Evolutionary conservation across 1,139 yeast genomes (phyloP).

Genomic region (Insectozyma bohioensis): DNA sequence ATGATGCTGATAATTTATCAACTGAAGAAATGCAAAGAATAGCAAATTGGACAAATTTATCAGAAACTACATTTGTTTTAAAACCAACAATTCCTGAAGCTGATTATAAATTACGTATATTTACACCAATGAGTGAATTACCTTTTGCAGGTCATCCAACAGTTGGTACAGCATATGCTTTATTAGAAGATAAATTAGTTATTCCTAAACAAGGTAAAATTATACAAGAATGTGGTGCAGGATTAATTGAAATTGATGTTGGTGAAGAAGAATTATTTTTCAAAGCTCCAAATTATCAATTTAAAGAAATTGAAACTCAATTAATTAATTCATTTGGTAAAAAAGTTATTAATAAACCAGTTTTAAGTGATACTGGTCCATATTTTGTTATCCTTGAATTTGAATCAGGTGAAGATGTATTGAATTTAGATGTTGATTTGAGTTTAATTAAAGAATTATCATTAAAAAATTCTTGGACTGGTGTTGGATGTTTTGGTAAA

Average conservation of each 20-base stretch:
- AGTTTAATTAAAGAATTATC: slow-evolving; percentile 19
- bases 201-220: slow-evolving; percentile 25
- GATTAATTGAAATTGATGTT: slow-evolving; percentile 33
- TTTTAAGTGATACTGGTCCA: slow-evolving; percentile 15
- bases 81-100: slow-evolving; percentile 34
- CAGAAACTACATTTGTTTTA: slow-evolving; percentile 53
- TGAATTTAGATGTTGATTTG: slow-evolving; percentile 28
- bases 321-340: slow-evolving; percentile 19
- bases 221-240: slow-evolving; percentile 45
- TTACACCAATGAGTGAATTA: slow-evolving; percentile 44
- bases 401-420: slow-evolving; percentile 26
- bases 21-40: slow-evolving; percentile 42
- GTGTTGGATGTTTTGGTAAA: slow-evolving; percentile 38
- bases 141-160: slow-evolving; percentile 68
- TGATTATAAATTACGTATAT: slow-evolving; percentile 49
- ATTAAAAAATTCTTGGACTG: slow-evolving; percentile 23
- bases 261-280: slow-evolving; percentile 19
- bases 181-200: slow-evolving; percentile 30
- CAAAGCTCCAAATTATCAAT: slow-evolving; percentile 23
- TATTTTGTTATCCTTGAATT: slow-evolving; percentile 38
- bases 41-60: slow-evolving; percentile 56
- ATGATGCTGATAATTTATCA: slow-evolving; percentile 30
- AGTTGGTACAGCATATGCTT: slow-evolving; percentile 49
- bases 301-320: slow-evolving; percentile 20
- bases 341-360: slow-evolving; percentile 17